These are phyloP conservation scores for Neurospora sp. DNA, from an alignment of 2,329 filamentous ascomycete species.

Conservation along the genomic window DNA sequence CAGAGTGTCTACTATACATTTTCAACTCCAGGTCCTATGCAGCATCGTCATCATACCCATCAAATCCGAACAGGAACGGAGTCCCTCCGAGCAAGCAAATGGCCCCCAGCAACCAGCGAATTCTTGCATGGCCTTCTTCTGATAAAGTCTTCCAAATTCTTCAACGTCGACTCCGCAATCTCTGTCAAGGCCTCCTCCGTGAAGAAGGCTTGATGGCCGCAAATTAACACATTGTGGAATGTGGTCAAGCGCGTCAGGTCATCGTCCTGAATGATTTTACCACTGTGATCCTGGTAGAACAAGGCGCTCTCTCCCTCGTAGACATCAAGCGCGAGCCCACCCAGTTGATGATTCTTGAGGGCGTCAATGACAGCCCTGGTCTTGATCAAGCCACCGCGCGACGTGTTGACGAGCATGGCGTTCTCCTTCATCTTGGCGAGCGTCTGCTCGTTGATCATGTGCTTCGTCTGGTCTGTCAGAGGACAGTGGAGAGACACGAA, in stretches of 20 bases:
- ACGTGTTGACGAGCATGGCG: slow-evolving; percentile 58
- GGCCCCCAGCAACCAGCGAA: slow-evolving; percentile 23
- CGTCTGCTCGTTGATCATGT: slow-evolving; percentile 48
- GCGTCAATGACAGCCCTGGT: slow-evolving; percentile 49
- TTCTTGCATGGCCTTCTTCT: slow-evolving; percentile 26
- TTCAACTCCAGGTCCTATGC: neutral
- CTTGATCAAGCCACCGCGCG: slow-evolving; percentile 54
- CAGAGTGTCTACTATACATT: neutral
- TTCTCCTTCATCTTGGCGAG: slow-evolving; percentile 48
- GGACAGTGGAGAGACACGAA: slow-evolving; percentile 59
- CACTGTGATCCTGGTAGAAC: slow-evolving; percentile 58
- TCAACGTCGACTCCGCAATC: slow-evolving; percentile 51
- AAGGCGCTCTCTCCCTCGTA: slow-evolving; percentile 56
- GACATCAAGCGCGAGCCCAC: slow-evolving; percentile 56
- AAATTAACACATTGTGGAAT: slow-evolving; percentile 58
- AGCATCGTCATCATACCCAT: neutral
- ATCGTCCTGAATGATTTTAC: slow-evolving; percentile 57
- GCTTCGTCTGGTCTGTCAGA: slow-evolving; percentile 47
- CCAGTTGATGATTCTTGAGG: slow-evolving; percentile 50
- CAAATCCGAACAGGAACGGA: slow-evolving; percentile 28
- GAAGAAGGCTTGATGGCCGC: slow-evolving; percentile 62
- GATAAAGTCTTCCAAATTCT: slow-evolving; percentile 42
- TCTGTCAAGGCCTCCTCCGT: slow-evolving; percentile 55
- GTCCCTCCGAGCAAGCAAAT: slow-evolving; percentile 16
- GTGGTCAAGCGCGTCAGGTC: slow-evolving; percentile 56